Percentiles rank a stretch among this genome's conserved stretches.
Evolutionary conservation across 257 asterid genomes (phyloP).

Genomic region (Ajuga chamaepitys): DNA sequence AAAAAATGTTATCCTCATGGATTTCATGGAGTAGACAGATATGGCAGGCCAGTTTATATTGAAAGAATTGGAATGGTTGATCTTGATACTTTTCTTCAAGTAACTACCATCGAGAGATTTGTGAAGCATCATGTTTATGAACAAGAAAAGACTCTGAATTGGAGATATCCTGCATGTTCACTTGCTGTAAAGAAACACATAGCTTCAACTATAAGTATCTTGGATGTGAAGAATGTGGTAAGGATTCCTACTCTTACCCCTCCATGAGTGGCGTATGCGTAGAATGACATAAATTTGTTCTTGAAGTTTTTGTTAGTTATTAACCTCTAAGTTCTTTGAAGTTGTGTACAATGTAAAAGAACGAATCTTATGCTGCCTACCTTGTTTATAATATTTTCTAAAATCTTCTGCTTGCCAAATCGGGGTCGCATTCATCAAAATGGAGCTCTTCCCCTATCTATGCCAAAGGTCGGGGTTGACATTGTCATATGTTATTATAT

Average conservation of each 20-base stretch:
- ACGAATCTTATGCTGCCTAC: too few species aligned
- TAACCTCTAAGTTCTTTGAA: too few species aligned
- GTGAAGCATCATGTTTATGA: conserved; percentile 60
- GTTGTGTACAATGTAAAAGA: too few species aligned
- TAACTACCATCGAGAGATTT: conserved; percentile 54
- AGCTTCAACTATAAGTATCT: conserved; percentile 63
- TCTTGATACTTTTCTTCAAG: conserved; percentile 37
- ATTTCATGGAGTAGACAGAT: conserved; percentile 67
- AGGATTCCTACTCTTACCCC: not conserved
- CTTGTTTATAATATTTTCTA: too few species aligned
- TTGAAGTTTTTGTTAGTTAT: too few species aligned
- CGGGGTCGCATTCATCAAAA: too few species aligned
- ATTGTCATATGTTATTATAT: too few species aligned
- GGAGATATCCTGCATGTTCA: conserved; percentile 71
- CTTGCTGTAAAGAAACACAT: conserved; percentile 67
- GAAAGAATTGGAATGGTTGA: conserved; percentile 66
- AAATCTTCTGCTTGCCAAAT: too few species aligned
- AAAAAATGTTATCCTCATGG: conserved; percentile 73
- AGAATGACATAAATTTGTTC: too few species aligned
- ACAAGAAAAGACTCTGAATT: conserved; percentile 58
- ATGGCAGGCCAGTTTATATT: conserved; percentile 69
- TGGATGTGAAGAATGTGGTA: conserved; percentile 80
- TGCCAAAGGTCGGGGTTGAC: too few species aligned
- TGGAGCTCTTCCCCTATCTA: too few species aligned
- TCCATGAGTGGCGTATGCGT: too few species aligned